Base-by-base conservation (phyloP, 148 eudicot genomes). In the Arctostaphylos glauca region DNA sequence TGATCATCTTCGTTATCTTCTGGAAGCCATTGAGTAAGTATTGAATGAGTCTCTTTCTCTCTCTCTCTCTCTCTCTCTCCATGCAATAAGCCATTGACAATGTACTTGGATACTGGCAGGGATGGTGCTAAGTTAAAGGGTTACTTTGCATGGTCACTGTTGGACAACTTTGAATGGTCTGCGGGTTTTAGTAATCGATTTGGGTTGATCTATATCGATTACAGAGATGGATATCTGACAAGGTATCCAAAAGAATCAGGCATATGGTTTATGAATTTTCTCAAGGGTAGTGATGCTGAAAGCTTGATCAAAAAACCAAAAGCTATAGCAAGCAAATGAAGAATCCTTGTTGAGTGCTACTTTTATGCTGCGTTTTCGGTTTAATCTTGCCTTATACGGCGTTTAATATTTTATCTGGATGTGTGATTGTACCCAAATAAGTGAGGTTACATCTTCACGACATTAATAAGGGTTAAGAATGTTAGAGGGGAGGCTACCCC, bases 121-220 rank as follows among this genome's bases (percentile, higher is more conserved):
- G 46, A 56, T 3, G 76, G 77, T 19, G 54, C 76, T 13, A 76
- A 76, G 4, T 75, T 82, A 9, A 64, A 82, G 16, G 81, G 81
- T 5, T 83, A 67, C 18, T 83, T 78, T 55, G 58, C 31, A 43
- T 83, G 85, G 85, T 83, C 72, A 8, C 54, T 71, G 9, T 2
- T 58, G 15, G 81, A 83, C 23, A 78, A 77, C 19, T 83, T 52
- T 7, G 81, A 83, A 70, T 83, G 85, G 85, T 0, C 2, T 9
- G 60, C 38, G 12, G 81, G 81, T 14, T 83, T 44, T 18, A 78
- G 16, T 14, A 3, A 12, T 3, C 43, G 85, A 9, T 83, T 83
- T 18, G 85, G 85, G 18, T 0, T 83, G 67, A 23, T 49, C n/a
- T 68, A n/a, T 78, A 46, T 77, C 2, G 81, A 77, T 66, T 83